These are phyloP conservation scores for Penicillium sp. DNA, from an alignment of 2,329 filamentous ascomycete genomes.

Conservation along the genomic window DNA sequence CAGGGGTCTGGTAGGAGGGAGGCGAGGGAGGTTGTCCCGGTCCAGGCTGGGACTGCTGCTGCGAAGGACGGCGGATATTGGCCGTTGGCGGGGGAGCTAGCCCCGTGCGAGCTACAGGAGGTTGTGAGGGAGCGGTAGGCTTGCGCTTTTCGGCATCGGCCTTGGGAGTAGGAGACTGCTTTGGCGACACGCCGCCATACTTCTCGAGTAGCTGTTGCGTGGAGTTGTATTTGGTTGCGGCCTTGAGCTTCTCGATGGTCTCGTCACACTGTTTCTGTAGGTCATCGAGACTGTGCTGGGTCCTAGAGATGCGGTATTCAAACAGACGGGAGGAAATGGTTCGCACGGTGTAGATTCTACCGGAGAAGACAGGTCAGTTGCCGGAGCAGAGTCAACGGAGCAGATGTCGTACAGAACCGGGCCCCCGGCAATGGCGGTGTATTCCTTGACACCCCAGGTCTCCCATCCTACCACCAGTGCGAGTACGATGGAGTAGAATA, in stretches of 20 bases:
- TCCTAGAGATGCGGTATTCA: constrained; percentile 70
- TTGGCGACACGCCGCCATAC: constrained; percentile 67
- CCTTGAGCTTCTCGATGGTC: constrained; percentile 91
- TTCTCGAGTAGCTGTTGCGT: constrained; percentile 91
- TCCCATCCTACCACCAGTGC: constrained; percentile 78
- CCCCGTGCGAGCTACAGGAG: constrained; percentile 46
- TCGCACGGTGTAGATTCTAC: constrained; percentile 74
- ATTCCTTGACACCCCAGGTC: constrained; percentile 72
- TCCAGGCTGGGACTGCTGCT: constrained; percentile 9
- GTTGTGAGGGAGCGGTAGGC: constrained; percentile 22
- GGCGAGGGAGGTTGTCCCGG: constrained; percentile 27
- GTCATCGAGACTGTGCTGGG: constrained; percentile 65
- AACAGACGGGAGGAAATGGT: constrained; percentile 65
- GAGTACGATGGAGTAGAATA: constrained; percentile 77
- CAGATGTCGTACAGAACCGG: constrained; percentile 64
- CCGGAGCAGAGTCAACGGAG: not conserved
- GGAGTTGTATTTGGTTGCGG: constrained; percentile 91
- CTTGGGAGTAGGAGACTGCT: constrained; percentile 25
- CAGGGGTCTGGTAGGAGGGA: constrained; percentile 22
- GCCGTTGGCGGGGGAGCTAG: constrained; percentile 60
- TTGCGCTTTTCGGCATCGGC: constrained; percentile 19
- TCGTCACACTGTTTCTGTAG: constrained; percentile 73
- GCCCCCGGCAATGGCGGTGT: constrained; percentile 70
- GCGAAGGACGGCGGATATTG: constrained; percentile 50
- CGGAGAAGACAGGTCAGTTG: constrained; percentile 20